Percentiles rank a stretch among this genome's conserved stretches.
These are phyloP conservation scores for Fusarium goolgardi DNA, from an alignment of 2,329 filamentous ascomycete species.

Conservation along the genomic window DNA sequence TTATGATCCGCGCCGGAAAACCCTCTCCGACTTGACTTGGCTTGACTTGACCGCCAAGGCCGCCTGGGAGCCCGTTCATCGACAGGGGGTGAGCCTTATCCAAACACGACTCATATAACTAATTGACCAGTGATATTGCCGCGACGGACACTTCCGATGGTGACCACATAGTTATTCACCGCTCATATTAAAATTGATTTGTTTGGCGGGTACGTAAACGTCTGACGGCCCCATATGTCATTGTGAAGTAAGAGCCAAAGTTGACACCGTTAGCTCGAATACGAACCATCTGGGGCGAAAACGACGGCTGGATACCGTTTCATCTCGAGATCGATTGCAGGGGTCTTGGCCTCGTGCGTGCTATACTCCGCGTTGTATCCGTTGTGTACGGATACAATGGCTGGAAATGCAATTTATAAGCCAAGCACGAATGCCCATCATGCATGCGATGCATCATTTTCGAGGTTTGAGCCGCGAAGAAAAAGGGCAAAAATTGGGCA, in stretches of 20 bases:
- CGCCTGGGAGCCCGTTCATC: not conserved
- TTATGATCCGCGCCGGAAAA: conserved; percentile 33
- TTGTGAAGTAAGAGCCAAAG: not conserved
- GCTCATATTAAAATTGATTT: conserved; percentile 4
- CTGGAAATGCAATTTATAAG: conserved; percentile 5
- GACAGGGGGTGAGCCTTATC: conserved; percentile 2
- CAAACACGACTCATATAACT: not conserved
- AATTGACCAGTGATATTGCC: conserved; percentile 1
- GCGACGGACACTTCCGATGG: not conserved
- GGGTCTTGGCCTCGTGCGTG: not conserved
- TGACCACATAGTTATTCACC: conserved; percentile 29
- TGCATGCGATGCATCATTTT: conserved; percentile 20
- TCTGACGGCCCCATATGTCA: not conserved
- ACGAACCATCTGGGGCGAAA: conserved; percentile 17
- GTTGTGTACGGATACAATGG: conserved; percentile 6
- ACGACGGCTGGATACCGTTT: conserved; percentile 2
- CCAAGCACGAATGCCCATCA: conserved; percentile 1
- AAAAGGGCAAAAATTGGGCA: conserved; percentile 5
- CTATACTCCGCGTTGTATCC: conserved; percentile 13
- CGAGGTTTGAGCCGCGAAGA: conserved; percentile 8
- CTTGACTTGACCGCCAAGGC: conserved; percentile 15
- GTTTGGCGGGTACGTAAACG: conserved; percentile 1
- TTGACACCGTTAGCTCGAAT: not conserved
- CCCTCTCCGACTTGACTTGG: conserved; percentile 37
- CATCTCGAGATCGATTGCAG: conserved; percentile 1